phyloP scores from a whole-genome alignment of 2,329 filamentous ascomycete genomes.

The Plenodomus lindquistii region DNA sequence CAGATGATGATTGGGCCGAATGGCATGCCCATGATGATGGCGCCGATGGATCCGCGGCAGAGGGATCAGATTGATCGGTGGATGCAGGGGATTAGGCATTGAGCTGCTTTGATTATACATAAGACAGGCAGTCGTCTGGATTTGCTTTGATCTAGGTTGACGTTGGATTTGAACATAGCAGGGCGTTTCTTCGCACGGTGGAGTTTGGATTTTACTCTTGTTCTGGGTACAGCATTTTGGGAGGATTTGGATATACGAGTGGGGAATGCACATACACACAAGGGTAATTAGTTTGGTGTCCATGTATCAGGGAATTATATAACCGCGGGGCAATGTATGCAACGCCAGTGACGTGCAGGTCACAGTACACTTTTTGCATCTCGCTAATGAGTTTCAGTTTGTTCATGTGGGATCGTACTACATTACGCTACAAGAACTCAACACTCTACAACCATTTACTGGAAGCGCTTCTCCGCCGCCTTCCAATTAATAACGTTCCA shows the following conservation, averaged over 20 bases:
- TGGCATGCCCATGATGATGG: conserved; percentile 28
- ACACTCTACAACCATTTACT: conserved; percentile 31
- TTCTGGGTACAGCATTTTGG: neutral
- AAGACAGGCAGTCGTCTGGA: no score
- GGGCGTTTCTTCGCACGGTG: neutral
- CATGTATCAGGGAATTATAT: no score
- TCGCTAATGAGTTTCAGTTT: neutral
- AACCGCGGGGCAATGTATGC: neutral
- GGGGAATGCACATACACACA: neutral
- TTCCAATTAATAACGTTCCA: conserved; percentile 98
- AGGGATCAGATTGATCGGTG: conserved; percentile 63
- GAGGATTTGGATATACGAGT: neutral
- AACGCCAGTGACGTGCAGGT: neutral
- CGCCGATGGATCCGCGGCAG: conserved; percentile 53
- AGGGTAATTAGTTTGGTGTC: neutral
- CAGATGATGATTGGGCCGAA: conserved; percentile 22
- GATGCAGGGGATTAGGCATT: conserved; percentile 52
- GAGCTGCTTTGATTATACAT: neutral
- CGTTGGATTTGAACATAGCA: neutral
- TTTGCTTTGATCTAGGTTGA: no score
- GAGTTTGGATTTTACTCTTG: no score
- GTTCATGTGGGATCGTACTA: neutral
- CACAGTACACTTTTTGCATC: neutral
- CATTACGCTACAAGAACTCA: neutral
- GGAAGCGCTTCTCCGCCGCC: conserved; percentile 77